These are phyloP conservation scores for Xylaria sp. DNA, from an alignment of 2,329 filamentous ascomycete genomes.

Conservation along the genomic window DNA sequence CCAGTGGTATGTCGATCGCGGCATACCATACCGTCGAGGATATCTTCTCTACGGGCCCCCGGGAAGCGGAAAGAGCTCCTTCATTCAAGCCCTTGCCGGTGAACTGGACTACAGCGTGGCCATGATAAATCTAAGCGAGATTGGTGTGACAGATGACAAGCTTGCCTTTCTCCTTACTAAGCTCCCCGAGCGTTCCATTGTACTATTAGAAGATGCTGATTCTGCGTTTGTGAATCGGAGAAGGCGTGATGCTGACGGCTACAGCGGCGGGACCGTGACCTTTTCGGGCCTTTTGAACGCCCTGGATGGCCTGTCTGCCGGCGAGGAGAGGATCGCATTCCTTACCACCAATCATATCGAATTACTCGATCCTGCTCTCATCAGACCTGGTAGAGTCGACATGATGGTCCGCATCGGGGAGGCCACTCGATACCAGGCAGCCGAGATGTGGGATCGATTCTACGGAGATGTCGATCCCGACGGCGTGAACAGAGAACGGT, in stretches of 20 bases:
- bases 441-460: slow-evolving; percentile 92
- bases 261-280: slow-evolving; percentile 87
- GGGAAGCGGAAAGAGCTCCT: slow-evolving; percentile 92
- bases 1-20: slow-evolving; percentile 93
- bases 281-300: slow-evolving; percentile 92
- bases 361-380: slow-evolving; percentile 85
- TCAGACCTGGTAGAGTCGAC: slow-evolving; percentile 91
- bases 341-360: slow-evolving; percentile 96
- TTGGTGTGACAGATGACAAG: slow-evolving; percentile 89
- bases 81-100: slow-evolving; percentile 95
- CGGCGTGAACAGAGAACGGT: slow-evolving; percentile 71
- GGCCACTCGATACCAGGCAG: slow-evolving; percentile 85
- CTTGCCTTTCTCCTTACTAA: slow-evolving; percentile 87
- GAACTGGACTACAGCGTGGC: slow-evolving; percentile 92
- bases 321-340: slow-evolving; percentile 93
- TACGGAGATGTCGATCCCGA: slow-evolving; percentile 83
- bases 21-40: slow-evolving; percentile 89
- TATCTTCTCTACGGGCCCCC: slow-evolving; percentile 91
- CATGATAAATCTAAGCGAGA: slow-evolving; percentile 89
- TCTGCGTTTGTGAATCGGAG: slow-evolving; percentile 88
- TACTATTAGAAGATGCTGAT: slow-evolving; percentile 90
- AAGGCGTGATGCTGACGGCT: slow-evolving; percentile 82
- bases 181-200: slow-evolving; percentile 82
- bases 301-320: slow-evolving; percentile 90
- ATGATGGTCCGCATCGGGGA: slow-evolving; percentile 92